phyloP scores from a whole-genome alignment of 225 moss, liverwort and hornwort genomes.

The Marchantia paleacea region DNA sequence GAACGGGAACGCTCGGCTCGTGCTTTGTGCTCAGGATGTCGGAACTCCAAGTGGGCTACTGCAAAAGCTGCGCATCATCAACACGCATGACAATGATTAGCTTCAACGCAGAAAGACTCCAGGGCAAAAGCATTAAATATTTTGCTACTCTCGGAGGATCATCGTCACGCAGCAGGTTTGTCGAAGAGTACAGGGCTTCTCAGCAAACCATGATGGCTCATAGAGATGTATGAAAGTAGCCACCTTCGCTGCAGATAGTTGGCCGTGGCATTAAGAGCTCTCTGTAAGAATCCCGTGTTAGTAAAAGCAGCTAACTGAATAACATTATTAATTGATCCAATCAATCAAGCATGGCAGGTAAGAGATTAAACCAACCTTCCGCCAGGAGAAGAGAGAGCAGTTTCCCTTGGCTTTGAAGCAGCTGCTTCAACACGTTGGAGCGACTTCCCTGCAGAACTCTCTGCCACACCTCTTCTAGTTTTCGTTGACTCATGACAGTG shows the following conservation, averaged over 20 bases:
- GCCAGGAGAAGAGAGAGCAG: slow-evolving; percentile 71
- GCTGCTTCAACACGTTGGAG: slow-evolving; percentile 79
- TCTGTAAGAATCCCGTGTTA: no score
- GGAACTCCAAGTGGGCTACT: slow-evolving; percentile 76
- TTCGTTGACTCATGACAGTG: slow-evolving; percentile 62
- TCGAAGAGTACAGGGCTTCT: no score
- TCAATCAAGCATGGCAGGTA: slow-evolving; percentile 7
- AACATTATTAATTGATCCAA: background rate
- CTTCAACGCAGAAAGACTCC: background rate
- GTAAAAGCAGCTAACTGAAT: no score
- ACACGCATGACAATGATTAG: background rate
- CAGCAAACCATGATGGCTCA: no score
- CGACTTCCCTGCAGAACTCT: slow-evolving; percentile 79
- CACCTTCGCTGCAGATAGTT: no score
- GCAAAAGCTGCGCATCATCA: slow-evolving; percentile 55
- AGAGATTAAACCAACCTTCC: slow-evolving; percentile 44
- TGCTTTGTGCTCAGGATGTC: slow-evolving; percentile 68
- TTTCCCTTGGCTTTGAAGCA: slow-evolving; percentile 69
- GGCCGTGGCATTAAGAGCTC: no score
- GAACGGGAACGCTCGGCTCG: slow-evolving; percentile 80
- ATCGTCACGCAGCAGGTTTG: no score
- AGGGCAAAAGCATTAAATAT: background rate
- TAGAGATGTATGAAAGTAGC: no score
- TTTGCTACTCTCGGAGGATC: no score
- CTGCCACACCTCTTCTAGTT: slow-evolving; percentile 77